These are phyloP conservation scores for Xanthoconium purpureum DNA, from an alignment of 768 basidiomycete genomes.

Conservation along the genomic window DNA sequence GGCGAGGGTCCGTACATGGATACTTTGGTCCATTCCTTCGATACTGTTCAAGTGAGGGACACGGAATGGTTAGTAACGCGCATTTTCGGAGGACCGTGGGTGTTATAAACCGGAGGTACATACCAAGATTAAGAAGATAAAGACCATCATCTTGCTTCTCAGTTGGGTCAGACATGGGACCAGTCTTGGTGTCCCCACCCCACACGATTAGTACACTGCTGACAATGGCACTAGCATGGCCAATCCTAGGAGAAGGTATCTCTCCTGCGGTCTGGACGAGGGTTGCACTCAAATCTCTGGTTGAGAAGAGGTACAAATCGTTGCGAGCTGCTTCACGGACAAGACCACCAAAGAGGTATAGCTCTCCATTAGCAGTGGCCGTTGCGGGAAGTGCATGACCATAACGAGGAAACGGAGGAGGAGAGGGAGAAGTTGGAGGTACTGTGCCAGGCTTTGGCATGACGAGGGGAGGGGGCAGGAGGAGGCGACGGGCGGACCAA, in stretches of 20 bases:
- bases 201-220: slow-evolving; percentile 95
- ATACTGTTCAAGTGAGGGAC: slow-evolving; percentile 47
- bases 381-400: slow-evolving; percentile 87
- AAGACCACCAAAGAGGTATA: slow-evolving; percentile 96
- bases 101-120: slow-evolving; percentile 29
- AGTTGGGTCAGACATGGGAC: slow-evolving; percentile 51
- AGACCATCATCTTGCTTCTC: slow-evolving; percentile 90
- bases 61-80: slow-evolving; percentile 2
- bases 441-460: slow-evolving; percentile 62
- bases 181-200: slow-evolving; percentile 95
- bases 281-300: slow-evolving; percentile 72
- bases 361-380: slow-evolving; percentile 77
- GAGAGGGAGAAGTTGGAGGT: slow-evolving; percentile 67
- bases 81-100: not conserved
- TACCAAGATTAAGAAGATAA: slow-evolving; percentile 92
- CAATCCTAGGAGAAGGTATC: slow-evolving; percentile 86
- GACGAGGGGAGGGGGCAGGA: slow-evolving; percentile 62
- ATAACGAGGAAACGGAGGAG: slow-evolving; percentile 93
- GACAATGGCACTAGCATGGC: slow-evolving; percentile 93
- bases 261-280: slow-evolving; percentile 88
- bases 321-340: slow-evolving; percentile 87
- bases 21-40: slow-evolving; percentile 93
- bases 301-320: slow-evolving; percentile 90
- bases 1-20: slow-evolving; percentile 74
- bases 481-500: slow-evolving; percentile 76